phyloP scores from a whole-genome alignment of 345 rosid species.

The Gossypium raimondii region DNA sequence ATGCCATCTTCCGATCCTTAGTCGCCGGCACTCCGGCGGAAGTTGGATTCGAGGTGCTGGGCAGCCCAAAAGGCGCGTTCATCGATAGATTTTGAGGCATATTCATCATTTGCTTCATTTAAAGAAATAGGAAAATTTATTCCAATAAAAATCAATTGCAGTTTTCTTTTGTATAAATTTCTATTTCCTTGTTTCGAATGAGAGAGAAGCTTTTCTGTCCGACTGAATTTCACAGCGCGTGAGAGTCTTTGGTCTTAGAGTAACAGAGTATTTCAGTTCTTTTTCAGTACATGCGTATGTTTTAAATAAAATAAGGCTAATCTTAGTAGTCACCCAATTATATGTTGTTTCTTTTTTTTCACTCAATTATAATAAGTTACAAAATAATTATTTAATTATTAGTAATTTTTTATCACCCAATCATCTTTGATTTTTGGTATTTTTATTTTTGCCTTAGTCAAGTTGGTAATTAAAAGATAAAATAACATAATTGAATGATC shows the following conservation, averaged over 20 bases:
- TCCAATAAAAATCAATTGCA: not conserved
- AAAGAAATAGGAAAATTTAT: not conserved
- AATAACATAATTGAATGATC: too few species aligned
- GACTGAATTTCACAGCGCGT: not conserved
- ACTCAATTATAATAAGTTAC: too few species aligned
- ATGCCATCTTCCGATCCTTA: constrained; percentile 85
- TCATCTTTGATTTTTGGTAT: too few species aligned
- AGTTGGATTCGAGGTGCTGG: constrained; percentile 25
- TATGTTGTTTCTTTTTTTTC: too few species aligned
- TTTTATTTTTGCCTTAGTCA: too few species aligned
- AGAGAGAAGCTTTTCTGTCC: not conserved
- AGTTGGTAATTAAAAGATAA: too few species aligned
- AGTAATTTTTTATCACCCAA: too few species aligned
- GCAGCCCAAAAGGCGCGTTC: constrained; percentile 56
- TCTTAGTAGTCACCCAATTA: too few species aligned
- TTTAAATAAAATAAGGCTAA: too few species aligned
- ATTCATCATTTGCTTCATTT: constrained; percentile 45
- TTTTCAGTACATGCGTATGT: too few species aligned
- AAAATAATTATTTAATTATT: too few species aligned
- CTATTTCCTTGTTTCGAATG: not conserved
- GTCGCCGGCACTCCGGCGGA: constrained; percentile 42
- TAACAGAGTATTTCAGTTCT: too few species aligned
- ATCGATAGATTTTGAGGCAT: constrained; percentile 65
- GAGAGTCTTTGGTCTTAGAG: not conserved
- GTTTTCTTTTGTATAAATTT: not conserved